Base-by-base conservation (phyloP, 1,284 basidiomycete species). In the Caloboletus firmus region DNA sequence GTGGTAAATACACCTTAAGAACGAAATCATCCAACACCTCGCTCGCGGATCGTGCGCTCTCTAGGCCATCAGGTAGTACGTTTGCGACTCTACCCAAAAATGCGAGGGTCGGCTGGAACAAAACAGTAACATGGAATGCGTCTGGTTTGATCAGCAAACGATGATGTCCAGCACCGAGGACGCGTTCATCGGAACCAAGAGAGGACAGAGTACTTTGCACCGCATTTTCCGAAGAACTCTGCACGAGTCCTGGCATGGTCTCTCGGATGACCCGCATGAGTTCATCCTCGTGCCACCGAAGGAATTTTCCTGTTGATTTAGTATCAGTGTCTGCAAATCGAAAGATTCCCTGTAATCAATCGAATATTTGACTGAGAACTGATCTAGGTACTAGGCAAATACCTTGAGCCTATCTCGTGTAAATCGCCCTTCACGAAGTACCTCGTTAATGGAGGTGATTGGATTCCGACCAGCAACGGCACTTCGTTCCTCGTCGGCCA, bases 1-100 rank as follows among this genome's bases (percentile, higher is more conserved):
- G 94, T 0, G 96, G 95, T 40, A 99, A 74, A 74, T 98, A 99
- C 0, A 95, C 88, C 58, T 89, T 90, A 50, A 93, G 78, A 8
- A 99, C 95, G 69, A 99, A 99, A 52, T 98, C 94, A 58, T 98
- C 94, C 55, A 99, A 70, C 32, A 95, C 83, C 15, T 81, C 79
- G 42, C 85, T 88, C 35, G 93, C 90, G 2, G 86, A 82, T 52
- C 81, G 78, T 22, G 84, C 83, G 35, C 84, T 83, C 60, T 91
- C 91, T 31, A 82, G 62, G 2, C 89, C 91, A 22, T 84, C 80
- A 2, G 93, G 93, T 22, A 95, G 76, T 22, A 91, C 78, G 22
- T 85, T 81, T 32, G 84, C 73, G 40, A 91, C 76, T 15, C 89
- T 83, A 54, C 89, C 81, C 57, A 98, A 79, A 70, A 97, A 98